Percentiles rank a stretch among this genome's conserved stretches.
These are phyloP conservation scores for Diphasiastrum complanatum DNA, from an alignment of 83 land plant genomes.

Conservation along the genomic window DNA sequence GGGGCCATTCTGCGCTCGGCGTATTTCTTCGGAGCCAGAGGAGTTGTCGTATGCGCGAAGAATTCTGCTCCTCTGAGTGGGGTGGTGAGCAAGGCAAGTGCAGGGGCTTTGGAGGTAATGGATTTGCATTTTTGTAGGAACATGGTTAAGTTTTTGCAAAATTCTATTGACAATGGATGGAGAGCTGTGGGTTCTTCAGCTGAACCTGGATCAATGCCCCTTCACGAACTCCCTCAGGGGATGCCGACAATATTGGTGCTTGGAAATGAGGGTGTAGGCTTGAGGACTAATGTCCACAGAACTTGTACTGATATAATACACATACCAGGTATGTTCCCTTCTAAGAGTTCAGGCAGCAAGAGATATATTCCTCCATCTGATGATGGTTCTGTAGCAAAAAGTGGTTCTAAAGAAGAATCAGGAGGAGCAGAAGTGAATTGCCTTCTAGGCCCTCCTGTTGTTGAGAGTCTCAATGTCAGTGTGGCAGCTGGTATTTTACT, in stretches of 20 bases:
- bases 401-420: slow-evolving; percentile 11
- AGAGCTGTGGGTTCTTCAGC: slow-evolving; percentile 78
- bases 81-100: slow-evolving; percentile 98
- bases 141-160: slow-evolving; percentile 84
- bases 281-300: slow-evolving; percentile 79
- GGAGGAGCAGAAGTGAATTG: slow-evolving; percentile 31
- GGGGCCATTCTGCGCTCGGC: slow-evolving; percentile 96
- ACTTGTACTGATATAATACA: slow-evolving; percentile 69
- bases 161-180: slow-evolving; percentile 82
- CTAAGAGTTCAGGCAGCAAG: neutral
- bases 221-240: slow-evolving; percentile 56
- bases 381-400: slow-evolving; percentile 12
- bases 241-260: slow-evolving; percentile 79
- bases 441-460: slow-evolving; percentile 45
- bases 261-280: slow-evolving; percentile 93
- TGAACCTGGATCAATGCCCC: slow-evolving; percentile 36
- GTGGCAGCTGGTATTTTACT: slow-evolving; percentile 96
- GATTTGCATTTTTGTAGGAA: slow-evolving; percentile 81
- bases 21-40: slow-evolving; percentile 80
- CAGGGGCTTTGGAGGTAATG: slow-evolving; percentile 84
- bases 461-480: slow-evolving; percentile 97
- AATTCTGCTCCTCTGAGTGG: slow-evolving; percentile 98
- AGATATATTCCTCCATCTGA: neutral
- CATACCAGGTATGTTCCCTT: slow-evolving; percentile 50
- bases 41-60: slow-evolving; percentile 88